These are phyloP conservation scores for Gossypium davidsonii DNA, from an alignment of 441 rosid species.

Conservation along the genomic window DNA sequence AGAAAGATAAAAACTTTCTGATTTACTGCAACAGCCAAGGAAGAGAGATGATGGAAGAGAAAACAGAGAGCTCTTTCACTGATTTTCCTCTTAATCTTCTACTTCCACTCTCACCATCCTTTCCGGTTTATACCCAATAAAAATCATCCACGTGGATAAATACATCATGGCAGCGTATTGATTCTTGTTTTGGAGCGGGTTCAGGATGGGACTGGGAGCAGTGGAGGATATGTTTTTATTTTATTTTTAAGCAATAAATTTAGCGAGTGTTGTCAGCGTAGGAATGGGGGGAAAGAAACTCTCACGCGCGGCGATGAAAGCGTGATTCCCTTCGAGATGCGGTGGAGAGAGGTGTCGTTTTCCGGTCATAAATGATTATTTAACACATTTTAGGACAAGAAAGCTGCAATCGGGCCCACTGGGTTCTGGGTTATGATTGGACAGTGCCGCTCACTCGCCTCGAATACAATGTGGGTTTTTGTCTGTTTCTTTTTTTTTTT, in stretches of 20 bases:
- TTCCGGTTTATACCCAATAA: not conserved
- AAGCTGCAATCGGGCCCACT: slow-evolving; percentile 14
- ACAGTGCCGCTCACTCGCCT: slow-evolving; percentile 13
- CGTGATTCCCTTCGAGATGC: slow-evolving; percentile 1
- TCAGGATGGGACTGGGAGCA: not conserved
- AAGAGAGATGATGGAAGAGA: slow-evolving; percentile 25
- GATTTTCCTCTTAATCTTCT: slow-evolving; percentile 14
- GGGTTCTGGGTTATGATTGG: slow-evolving; percentile 20
- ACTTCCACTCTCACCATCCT: not conserved
- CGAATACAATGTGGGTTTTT: slow-evolving; percentile 20
- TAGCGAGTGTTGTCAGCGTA: slow-evolving; percentile 24
- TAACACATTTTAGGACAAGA: slow-evolving; percentile 14
- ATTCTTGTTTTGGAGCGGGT: not conserved
- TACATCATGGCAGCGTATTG: not conserved
- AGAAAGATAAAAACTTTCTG: slow-evolving; percentile 9
- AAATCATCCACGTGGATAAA: not conserved
- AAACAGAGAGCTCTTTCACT: slow-evolving; percentile 13
- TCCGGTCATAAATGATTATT: slow-evolving; percentile 17
- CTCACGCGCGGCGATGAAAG: slow-evolving; percentile 22
- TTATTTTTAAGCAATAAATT: slow-evolving; percentile 18
- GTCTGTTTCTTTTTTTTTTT: not conserved
- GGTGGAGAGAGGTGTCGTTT: slow-evolving; percentile 8
- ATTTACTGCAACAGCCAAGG: slow-evolving; percentile 30
- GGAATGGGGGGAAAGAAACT: not conserved
- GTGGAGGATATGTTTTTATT: not conserved